These are phyloP conservation scores for Elymus sibiricus DNA, from an alignment of 176 grass and related monocot genomes.

Conservation along the genomic window DNA sequence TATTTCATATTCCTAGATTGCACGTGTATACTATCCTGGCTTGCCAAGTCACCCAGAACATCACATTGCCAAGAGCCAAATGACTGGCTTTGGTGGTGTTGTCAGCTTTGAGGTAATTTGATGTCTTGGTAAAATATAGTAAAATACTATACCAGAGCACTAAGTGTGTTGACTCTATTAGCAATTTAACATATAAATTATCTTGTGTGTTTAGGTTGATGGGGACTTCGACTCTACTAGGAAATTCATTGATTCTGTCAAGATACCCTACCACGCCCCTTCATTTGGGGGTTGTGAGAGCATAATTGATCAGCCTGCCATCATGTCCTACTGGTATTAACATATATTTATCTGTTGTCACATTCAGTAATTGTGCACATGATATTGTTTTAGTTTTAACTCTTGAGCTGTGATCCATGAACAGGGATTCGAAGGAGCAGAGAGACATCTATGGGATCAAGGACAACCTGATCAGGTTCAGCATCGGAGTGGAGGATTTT, in stretches of 20 bases:
- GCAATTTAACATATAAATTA: neutral
- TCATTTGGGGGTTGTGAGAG: slow-evolving; percentile 99
- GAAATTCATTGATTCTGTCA: slow-evolving; percentile 92
- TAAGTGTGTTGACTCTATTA: neutral
- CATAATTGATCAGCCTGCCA: slow-evolving; percentile 94
- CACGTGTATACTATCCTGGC: slow-evolving; percentile 86
- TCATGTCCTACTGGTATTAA: slow-evolving; percentile 99
- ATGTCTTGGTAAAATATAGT: neutral
- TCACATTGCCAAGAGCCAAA: slow-evolving; percentile 98
- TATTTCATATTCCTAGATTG: slow-evolving; percentile 53
- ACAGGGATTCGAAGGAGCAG: slow-evolving; percentile 85
- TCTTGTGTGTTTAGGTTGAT: slow-evolving; percentile 40
- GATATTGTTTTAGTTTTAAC: neutral
- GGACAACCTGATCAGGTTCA: slow-evolving; percentile 98
- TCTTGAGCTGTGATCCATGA: slow-evolving; percentile 4
- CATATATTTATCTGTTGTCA: neutral
- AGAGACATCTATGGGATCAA: slow-evolving; percentile 88
- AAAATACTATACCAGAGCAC: neutral
- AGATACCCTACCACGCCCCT: slow-evolving; percentile 87
- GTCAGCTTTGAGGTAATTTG: slow-evolving; percentile 91
- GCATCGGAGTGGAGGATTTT: slow-evolving; percentile 91
- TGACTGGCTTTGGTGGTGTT: slow-evolving; percentile 99
- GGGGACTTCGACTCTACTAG: slow-evolving; percentile 75
- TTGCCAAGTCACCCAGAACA: slow-evolving; percentile 94
- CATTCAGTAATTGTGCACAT: neutral